A percentile compares a stretch with the other conserved stretches of the same genome.
These are phyloP conservation scores for Talaromyces sp. DNA, from an alignment of 2,329 filamentous ascomycete species.

Conservation along the genomic window DNA sequence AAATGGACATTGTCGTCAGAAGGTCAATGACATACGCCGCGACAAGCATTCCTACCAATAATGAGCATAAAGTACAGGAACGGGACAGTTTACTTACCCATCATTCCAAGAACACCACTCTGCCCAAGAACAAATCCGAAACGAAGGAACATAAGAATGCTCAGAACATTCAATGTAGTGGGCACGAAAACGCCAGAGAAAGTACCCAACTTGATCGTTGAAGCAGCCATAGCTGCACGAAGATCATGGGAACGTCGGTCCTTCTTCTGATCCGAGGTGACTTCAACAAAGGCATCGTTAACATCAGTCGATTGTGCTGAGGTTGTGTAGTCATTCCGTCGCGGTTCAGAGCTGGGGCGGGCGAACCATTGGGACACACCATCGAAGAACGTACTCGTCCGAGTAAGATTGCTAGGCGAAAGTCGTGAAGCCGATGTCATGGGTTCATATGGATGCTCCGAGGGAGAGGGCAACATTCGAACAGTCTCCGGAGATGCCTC, in stretches of 20 bases:
- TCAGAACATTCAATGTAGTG: conserved; percentile 82
- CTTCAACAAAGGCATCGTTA: conserved; percentile 16
- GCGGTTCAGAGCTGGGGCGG: conserved; percentile 18
- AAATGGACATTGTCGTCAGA: conserved; percentile 80
- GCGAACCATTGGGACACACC: conserved; percentile 28
- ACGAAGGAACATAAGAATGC: conserved; percentile 86
- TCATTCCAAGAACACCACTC: conserved; percentile 71
- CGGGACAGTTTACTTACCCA: conserved; percentile 53
- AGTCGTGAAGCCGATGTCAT: conserved; percentile 22
- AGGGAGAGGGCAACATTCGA: conserved; percentile 25
- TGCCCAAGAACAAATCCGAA: conserved; percentile 83
- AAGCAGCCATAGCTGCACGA: conserved; percentile 26
- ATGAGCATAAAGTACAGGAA: background rate
- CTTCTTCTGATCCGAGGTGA: conserved; percentile 27
- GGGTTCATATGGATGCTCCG: conserved; percentile 27
- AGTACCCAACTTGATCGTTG: conserved; percentile 64
- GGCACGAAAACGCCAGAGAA: conserved; percentile 81
- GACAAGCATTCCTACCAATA: conserved; percentile 60
- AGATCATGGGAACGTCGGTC: conserved; percentile 27
- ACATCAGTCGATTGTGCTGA: background rate
- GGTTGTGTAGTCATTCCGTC: conserved; percentile 16
- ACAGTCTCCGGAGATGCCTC: conserved; percentile 27
- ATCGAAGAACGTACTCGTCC: conserved; percentile 23
- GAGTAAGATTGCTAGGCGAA: conserved; percentile 22
- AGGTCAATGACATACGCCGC: conserved; percentile 76